Evolutionary conservation across 495 filamentous ascomycete genomes (phyloP), one percentile per base, ranked within the genome.

Genomic region (Annulohypoxylon nitens): DNA sequence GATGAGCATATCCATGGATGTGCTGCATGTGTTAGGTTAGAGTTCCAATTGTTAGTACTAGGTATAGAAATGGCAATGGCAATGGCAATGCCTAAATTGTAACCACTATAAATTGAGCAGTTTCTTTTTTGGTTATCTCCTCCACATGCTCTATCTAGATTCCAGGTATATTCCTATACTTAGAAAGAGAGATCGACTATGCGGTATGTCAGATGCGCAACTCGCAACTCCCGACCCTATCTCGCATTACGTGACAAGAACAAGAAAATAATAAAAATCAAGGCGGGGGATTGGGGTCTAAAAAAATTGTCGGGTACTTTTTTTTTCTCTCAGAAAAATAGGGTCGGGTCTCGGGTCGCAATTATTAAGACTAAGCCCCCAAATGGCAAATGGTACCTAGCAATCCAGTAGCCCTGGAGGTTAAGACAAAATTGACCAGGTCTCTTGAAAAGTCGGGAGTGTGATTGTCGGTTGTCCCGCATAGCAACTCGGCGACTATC

Each of bases 371-470:
- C 71, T 58, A 66, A 60, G 66, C 71, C 71, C 71, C 71, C 71
- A 55, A 73, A 73, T 69, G 54, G 54, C 71, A 57, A 74, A 74
- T 74, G 61, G 61, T 58, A 73, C 30, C 30, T 30, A 30, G 30
- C 3, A 30, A 6, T 0, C 30, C 30, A 4, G 30, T 30, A 30
- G 30, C 30, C 30, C 30, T 30, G 30, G 30, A 6, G 25, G 53
- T 63, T 67, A 43, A 67, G 63, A 67, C 51, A 34, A 48, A 47
- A 53, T 25, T 45, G 43, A 48, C 50, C 50, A 50, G 16, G 9
- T 59, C 48, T 20, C 50, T 50, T 37, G n/a, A 57, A 34, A 33
- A 59, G 37, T 73, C 70, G 70, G 70, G 65, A 61, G 60, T 69
- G 60, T 69, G 65, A 64, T 69, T 34, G 23, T 37, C 58, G 64